Evolutionary conservation across 2,329 filamentous ascomycete species (phyloP).

Genomic region (Didymella sp.): DNA sequence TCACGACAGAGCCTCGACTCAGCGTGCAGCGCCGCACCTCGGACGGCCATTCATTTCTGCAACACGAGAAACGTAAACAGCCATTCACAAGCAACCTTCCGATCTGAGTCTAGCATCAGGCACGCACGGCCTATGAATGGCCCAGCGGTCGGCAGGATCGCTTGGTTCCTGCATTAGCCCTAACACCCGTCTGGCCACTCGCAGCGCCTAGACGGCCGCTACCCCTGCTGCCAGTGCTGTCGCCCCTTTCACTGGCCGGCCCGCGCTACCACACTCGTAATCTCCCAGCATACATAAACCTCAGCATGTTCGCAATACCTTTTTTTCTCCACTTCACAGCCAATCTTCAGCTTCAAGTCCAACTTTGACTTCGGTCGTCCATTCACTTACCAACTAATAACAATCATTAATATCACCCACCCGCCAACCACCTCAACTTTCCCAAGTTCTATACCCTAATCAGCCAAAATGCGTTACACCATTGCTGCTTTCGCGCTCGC

Average conservation of each 20-base stretch:
- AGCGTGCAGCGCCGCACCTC: slow-evolving; percentile 24
- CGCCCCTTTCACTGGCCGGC: slow-evolving; percentile 44
- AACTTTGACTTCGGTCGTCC: slow-evolving; percentile 52
- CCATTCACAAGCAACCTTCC: slow-evolving; percentile 38
- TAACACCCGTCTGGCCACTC: slow-evolving; percentile 41
- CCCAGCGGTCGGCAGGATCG: slow-evolving; percentile 33
- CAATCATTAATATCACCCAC: slow-evolving; percentile 48
- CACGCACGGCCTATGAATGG: slow-evolving; percentile 36
- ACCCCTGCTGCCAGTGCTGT: slow-evolving; percentile 39
- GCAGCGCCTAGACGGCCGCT: slow-evolving; percentile 30
- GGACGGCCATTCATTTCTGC: slow-evolving; percentile 38
- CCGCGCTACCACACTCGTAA: slow-evolving; percentile 47
- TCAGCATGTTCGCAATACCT: slow-evolving; percentile 24
- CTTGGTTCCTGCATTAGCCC: slow-evolving; percentile 48
- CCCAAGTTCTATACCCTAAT: slow-evolving; percentile 42
- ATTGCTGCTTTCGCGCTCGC: slow-evolving; percentile 44
- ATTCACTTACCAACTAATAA: slow-evolving; percentile 51
- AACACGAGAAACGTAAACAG: slow-evolving; percentile 44
- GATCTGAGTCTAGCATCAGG: slow-evolving; percentile 37
- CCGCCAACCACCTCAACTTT: slow-evolving; percentile 31
- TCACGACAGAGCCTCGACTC: slow-evolving; percentile 28
- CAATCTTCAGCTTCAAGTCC: slow-evolving; percentile 49
- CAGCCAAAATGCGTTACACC: slow-evolving; percentile 51
- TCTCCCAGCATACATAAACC: slow-evolving; percentile 50
- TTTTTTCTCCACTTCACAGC: slow-evolving; percentile 46